Base-by-base conservation (phyloP, 352 stramenopile species). In the Pythium volutum region DNA sequence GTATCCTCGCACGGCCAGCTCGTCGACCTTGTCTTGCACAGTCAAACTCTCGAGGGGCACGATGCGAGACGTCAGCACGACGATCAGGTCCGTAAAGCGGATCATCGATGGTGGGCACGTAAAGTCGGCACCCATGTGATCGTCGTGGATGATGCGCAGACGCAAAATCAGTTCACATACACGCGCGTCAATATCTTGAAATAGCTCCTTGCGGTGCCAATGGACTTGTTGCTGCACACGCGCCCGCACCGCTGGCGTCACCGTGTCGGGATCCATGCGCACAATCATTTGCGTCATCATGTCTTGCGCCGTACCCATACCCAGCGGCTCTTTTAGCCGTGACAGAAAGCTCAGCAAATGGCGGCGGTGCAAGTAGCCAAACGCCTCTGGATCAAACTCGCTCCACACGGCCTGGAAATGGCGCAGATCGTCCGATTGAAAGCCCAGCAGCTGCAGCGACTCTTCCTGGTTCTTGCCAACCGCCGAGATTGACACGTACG, bases 21-120 rank as follows among this genome's bases (percentile, higher is more conserved):
- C 84, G 43, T 92, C 79, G 7, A 94, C 84, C 73, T 94, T 94
- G 46, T 92, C 84, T 46, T 87, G 76, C 1, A 94, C 81, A 1
- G 84, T 90, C 27, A 91, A 62, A 36, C 82, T 82, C 14, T 90
- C 82, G 8, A 88, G 55, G 4, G 82, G 84, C 3, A 92, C 62
- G 29, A 88, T 80, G 26, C 84, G 74, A 51, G 78, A 75, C 6
- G 81, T 86, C 4, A 94, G 64, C 5, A 92, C 81, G 10, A 92
- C 58, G 11, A 94, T 59, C 3, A 94, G 36, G 56, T 94, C 82
- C 0, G 75, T 84, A 54, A 91, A 92, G 2, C 83, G 76, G 38
- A 92, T 80, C 81, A 93, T 89, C 3, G 82, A 79, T 0, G 66
- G 65, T 14, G 82, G 79, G 26, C 71, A 87, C 18, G 64, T 58